phyloP scores from a whole-genome alignment of 257 asterid species.

The Capsicum chinense region DNA sequence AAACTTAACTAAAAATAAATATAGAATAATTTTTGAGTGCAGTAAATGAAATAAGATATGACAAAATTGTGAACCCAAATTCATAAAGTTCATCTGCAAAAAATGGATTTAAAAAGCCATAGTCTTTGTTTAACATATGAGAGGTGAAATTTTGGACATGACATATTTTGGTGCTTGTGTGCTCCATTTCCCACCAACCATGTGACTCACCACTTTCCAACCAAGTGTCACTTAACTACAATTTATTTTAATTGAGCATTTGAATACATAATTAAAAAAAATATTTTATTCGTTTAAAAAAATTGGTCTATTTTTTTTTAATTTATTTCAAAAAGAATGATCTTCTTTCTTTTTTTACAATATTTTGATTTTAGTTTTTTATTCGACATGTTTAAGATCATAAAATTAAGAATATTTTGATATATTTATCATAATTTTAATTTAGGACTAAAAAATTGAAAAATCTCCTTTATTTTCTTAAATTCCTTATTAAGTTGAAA shows the following conservation, averaged over 20 bases:
- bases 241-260: neutral
- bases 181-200: constrained; percentile 7
- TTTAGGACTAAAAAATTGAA: no score
- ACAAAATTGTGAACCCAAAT: neutral
- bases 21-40: neutral
- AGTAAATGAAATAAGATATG: neutral
- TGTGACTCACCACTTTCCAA: constrained; percentile 9
- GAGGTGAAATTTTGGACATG: neutral
- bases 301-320: no score
- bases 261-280: neutral
- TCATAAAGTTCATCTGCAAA: neutral
- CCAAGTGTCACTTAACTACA: neutral
- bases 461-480: no score
- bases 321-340: no score
- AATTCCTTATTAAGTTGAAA: no score
- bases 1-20: neutral
- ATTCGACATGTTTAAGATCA: no score
- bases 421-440: no score
- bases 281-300: no score
- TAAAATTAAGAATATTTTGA: no score
- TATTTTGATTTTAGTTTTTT: no score
- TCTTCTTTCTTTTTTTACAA: no score
- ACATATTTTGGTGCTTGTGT: constrained; percentile 3
- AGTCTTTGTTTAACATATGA: neutral
- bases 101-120: no score